Conservation (phyloP, 106 monocot species). For the Apostasia shenzhenica region DNA sequence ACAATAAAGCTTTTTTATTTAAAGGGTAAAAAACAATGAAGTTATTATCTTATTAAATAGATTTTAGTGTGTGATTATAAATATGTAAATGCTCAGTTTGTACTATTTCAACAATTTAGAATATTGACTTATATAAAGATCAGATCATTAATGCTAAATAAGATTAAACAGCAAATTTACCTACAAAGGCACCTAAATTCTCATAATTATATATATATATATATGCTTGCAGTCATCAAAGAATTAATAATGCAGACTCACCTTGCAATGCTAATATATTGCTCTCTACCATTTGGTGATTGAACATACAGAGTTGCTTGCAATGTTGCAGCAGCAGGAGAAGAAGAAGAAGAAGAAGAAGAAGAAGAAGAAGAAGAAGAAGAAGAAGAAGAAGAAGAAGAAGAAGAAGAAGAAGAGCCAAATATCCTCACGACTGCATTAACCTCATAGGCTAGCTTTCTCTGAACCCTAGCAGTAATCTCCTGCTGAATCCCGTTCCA, state of each 20-base stretch:
- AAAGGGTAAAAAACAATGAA: too few species aligned
- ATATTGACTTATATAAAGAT: too few species aligned
- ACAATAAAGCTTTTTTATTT: too few species aligned
- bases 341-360: background rate
- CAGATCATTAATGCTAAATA: too few species aligned
- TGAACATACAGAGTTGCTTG: constrained; percentile 62
- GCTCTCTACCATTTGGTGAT: constrained; percentile 58
- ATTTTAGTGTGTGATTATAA: too few species aligned
- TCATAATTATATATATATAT: too few species aligned
- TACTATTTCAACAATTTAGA: too few species aligned
- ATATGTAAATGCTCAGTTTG: too few species aligned
- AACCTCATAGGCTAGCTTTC: constrained; percentile 72
- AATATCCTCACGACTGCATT: constrained; percentile 47
- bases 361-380: constrained; percentile 9
- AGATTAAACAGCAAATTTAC: too few species aligned
- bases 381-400: background rate
- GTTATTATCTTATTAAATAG: too few species aligned
- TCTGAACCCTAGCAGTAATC: constrained; percentile 58
- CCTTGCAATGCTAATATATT: constrained; percentile 68
- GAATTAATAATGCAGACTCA: constrained; percentile 7
- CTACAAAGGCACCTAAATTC: too few species aligned
- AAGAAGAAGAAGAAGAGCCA: constrained; percentile 18
- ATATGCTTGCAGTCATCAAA: too few species aligned
- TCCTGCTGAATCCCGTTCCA: constrained; percentile 91
- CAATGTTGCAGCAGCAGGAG: constrained; percentile 22